Base-by-base conservation (phyloP, 108 stramenopile genomes). In the Cyclostephanos invisitatus region DNA sequence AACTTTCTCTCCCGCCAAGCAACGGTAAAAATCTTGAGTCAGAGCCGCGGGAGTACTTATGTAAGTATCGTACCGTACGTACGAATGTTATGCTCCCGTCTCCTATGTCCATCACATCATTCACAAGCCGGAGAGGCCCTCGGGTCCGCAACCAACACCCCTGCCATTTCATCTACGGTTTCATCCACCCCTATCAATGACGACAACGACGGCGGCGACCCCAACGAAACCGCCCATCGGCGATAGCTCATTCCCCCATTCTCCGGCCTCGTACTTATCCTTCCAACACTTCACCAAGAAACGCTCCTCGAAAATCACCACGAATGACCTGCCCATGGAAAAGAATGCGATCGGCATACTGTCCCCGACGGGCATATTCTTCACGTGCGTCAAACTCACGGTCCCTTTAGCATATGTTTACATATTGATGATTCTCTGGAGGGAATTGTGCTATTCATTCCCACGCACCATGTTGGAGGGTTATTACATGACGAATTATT, bases 371-470 rank as follows among this genome's bases (percentile, higher is more conserved):
- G 90, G 90, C 1, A 64, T 91, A 24, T 74, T 92, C 40, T 89
- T 86, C 81, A 55, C 78, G 21, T 68, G 67, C 24, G 67, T 92
- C 24, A 88, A 88, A 64, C 62, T 88, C 6, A 79, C 85, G 12
- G 86, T 86, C 4, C 91, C 91, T 2, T 25, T 90, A 12, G 85
- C 85, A 0, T 88, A 91, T 59, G 65, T 91, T 42, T 95, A 92
- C 62, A 93, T 90, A 60, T 61, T 70, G 21, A 56, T 94, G 24
- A 89, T 90, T 27, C 46, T 91, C 22, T 69, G 89, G 56, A 78
- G 93, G 54, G 93, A 94, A 72, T 63, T 93, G 18, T 85, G 86
- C 36, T 55, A 73, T 24, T 71, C 79, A 24, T 91, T 86, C 66
- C 91, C 86, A 15, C 71, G 77, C 14, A 70, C 86, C 10, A 55